Percentiles rank a stretch among this genome's conserved stretches.
These are phyloP conservation scores for Eurotiales sp. DNA, from an alignment of 2,329 filamentous ascomycete genomes.

Conservation along the genomic window DNA sequence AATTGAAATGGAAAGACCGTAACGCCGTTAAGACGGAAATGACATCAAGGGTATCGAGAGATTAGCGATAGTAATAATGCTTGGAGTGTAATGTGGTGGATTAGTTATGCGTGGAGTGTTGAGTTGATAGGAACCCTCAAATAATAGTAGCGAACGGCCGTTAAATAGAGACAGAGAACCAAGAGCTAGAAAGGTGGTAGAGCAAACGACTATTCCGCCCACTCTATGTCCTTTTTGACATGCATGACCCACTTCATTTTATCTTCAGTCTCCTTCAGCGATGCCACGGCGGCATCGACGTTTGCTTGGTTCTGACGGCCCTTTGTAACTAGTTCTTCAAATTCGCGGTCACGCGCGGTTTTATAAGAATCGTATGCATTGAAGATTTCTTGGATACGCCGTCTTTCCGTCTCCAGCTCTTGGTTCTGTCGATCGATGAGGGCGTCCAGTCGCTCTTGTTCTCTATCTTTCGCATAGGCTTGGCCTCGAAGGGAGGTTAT, in stretches of 20 bases:
- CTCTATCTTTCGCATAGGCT: constrained; percentile 34
- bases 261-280: constrained; percentile 39
- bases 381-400: constrained; percentile 38
- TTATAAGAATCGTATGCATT: constrained; percentile 42
- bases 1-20: not conserved
- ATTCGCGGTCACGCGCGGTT: constrained; percentile 36
- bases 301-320: constrained; percentile 27
- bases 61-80: not conserved
- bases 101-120: not conserved
- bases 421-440: constrained; percentile 45
- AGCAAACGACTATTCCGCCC: constrained; percentile 21
- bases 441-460: constrained; percentile 40
- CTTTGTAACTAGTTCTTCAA: constrained; percentile 31
- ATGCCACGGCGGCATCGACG: constrained; percentile 36
- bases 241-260: constrained; percentile 50
- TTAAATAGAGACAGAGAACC: no score
- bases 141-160: not conserved
- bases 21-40: constrained; percentile 6
- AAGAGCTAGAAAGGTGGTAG: not conserved
- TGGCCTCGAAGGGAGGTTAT: constrained; percentile 31
- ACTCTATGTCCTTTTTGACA: constrained; percentile 34
- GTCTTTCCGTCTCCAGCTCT: constrained; percentile 38
- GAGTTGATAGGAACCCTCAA: no score
- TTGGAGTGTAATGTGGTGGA: not conserved
- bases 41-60: constrained; percentile 10